Evolutionary conservation across 1,284 basidiomycete species (phyloP), one percentile per base, ranked within the genome.

Genomic region (Irpex sp.): DNA sequence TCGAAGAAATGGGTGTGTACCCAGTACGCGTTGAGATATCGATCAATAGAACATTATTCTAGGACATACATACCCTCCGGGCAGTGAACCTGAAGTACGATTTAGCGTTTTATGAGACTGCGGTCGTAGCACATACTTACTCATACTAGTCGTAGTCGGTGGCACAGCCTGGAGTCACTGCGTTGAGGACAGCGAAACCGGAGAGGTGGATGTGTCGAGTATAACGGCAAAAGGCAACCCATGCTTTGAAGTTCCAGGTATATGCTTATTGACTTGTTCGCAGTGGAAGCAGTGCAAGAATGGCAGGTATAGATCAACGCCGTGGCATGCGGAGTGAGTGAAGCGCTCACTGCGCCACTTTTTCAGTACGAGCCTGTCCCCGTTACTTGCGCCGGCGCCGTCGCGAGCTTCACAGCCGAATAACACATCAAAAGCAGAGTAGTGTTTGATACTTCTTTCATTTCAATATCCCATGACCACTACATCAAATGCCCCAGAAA

Each of bases 381-480:
- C 31, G 6, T 34, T 5, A 34, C 31, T 5, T 34, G 6, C 31
- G 31, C 31, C 31, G 31, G 6, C 31, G n/a, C n/a, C n/a, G 6
- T 34, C 31, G 6, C 31, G 31, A 34, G 31, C 31, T 34, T 34
- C 31, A 34, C 31, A 34, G 6, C 31, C 31, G 31, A 44, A 40
- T 31, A 13, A 9, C 57, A 58, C 57, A 56, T 26, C 8, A n/a
- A 56, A 36, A 52, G 31, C 1, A 13, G 37, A 52, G 36, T 63
- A 57, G 58, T 63, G 58, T 63, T 63, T 63, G 17, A 56, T 34
- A 56, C 47, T 63, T 59, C 48, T 38, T 59, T 63, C 62, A 63
- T 26, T 56, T 56, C 57, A 44, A 26, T 26, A 40, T 59, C 49
- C 40, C 34, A 15, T 59, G 26, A 37, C 48, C 49, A 56, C 58